A percentile compares a stretch with the other conserved stretches of the same genome.
Evolutionary conservation across 116 monocot genomes (phyloP).

Genomic region (Iris pallida): DNA sequence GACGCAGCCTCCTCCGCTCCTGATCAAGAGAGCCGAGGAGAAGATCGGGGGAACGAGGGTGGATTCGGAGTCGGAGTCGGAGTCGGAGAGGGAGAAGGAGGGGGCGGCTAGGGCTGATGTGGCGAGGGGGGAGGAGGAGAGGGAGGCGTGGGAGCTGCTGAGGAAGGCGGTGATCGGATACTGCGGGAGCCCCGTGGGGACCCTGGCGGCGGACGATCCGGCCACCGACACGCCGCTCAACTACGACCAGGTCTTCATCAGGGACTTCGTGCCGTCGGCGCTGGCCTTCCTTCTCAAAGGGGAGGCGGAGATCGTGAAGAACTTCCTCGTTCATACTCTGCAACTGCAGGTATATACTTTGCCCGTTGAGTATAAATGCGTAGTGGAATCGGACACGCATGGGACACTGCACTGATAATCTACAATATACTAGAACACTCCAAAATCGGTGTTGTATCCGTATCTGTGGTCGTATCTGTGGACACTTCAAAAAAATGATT

Average conservation of each 20-base stretch:
- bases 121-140: conserved; percentile 27
- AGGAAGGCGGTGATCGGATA: conserved; percentile 73
- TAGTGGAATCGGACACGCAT: no score
- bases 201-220: conserved; percentile 85
- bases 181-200: conserved; percentile 82
- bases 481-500: no score
- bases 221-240: conserved; percentile 40
- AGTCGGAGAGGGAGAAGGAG: conserved; percentile 17
- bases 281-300: conserved; percentile 54
- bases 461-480: no score
- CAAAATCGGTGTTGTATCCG: no score
- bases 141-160: conserved; percentile 82
- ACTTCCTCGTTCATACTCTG: conserved; percentile 49
- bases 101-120: conserved; percentile 4
- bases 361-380: background rate
- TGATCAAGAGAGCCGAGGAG: conserved; percentile 20
- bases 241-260: conserved; percentile 74
- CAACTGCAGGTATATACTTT: conserved; percentile 48
- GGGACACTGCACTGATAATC: no score
- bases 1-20: conserved; percentile 17
- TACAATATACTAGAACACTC: no score
- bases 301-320: conserved; percentile 50
- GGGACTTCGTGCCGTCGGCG: conserved; percentile 62
- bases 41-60: background rate
- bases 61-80: background rate